Percentiles rank a stretch among this genome's conserved stretches.
Evolutionary conservation across 306 rosid species (phyloP).

Genomic region (Vigna trinervia): DNA sequence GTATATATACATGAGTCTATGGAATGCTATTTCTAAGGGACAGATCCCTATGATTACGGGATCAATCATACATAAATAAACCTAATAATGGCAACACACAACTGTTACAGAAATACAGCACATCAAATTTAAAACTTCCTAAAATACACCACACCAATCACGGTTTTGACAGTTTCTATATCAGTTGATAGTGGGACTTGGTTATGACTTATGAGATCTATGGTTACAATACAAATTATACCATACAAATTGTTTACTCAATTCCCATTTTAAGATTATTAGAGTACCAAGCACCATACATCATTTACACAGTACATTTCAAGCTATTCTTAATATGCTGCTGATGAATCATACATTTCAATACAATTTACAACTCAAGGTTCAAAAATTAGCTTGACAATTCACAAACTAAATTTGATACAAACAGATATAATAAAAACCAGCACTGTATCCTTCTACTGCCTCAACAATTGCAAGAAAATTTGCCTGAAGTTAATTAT

Average conservation of each 20-base stretch:
- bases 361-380: not conserved
- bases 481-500: slow-evolving; percentile 4
- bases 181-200: not conserved
- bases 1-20: no score
- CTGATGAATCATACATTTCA: not conserved
- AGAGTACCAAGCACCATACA: not conserved
- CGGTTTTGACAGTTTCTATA: not conserved
- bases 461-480: slow-evolving; percentile 18
- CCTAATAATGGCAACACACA: no score
- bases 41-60: no score
- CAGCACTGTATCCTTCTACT: not conserved
- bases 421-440: not conserved
- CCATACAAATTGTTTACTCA: not conserved
- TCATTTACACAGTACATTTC: not conserved
- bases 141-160: no score
- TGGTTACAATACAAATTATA: not conserved
- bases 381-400: not conserved
- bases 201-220: not conserved
- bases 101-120: no score
- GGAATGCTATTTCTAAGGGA: no score
- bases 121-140: no score
- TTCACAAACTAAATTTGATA: not conserved
- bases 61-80: no score
- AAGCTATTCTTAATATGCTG: not conserved
- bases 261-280: not conserved